These are phyloP conservation scores for Neofusicoccum sp. DNA, from an alignment of 2,329 filamentous ascomycete genomes.

Conservation along the genomic window DNA sequence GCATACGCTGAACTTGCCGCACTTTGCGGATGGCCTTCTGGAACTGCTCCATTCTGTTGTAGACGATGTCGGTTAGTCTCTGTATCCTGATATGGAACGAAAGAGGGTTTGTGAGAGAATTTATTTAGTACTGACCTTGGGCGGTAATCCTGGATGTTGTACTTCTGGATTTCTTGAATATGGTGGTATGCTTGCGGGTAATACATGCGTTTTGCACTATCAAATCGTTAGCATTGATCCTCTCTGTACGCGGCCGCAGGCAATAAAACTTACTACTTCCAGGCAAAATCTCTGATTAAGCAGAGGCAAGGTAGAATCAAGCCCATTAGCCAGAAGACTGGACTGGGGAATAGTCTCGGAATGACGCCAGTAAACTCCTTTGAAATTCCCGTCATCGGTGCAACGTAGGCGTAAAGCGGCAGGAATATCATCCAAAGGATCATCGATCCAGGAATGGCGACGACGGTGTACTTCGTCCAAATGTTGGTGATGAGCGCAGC, in stretches of 20 bases:
- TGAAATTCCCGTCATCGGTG: conserved; percentile 77
- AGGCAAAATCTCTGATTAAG: conserved; percentile 82
- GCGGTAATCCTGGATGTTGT: conserved; percentile 98
- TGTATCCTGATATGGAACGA: background rate
- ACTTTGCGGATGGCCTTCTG: conserved; percentile 99
- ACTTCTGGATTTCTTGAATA: conserved; percentile 99
- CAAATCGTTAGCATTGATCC: background rate
- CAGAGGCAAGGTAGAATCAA: conserved; percentile 77
- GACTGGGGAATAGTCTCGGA: conserved; percentile 73
- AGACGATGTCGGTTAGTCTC: background rate
- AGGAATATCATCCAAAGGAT: conserved; percentile 88
- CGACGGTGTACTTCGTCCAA: conserved; percentile 97
- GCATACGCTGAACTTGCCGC: conserved; percentile 96
- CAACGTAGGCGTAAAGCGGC: conserved; percentile 80
- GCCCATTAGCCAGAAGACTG: conserved; percentile 90
- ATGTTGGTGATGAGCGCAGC: conserved; percentile 93
- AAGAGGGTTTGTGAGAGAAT: too few species aligned
- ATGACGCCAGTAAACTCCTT: conserved; percentile 83
- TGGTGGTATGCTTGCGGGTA: conserved; percentile 94
- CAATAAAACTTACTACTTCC: conserved; percentile 70
- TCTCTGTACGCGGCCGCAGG: background rate
- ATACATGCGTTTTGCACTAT: conserved; percentile 85
- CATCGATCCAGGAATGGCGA: conserved; percentile 93
- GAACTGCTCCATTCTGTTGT: conserved; percentile 91
- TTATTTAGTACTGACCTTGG: conserved; percentile 64